Base-by-base conservation (phyloP, 306 rosid species). In the Hylodesmum podocarpum region DNA sequence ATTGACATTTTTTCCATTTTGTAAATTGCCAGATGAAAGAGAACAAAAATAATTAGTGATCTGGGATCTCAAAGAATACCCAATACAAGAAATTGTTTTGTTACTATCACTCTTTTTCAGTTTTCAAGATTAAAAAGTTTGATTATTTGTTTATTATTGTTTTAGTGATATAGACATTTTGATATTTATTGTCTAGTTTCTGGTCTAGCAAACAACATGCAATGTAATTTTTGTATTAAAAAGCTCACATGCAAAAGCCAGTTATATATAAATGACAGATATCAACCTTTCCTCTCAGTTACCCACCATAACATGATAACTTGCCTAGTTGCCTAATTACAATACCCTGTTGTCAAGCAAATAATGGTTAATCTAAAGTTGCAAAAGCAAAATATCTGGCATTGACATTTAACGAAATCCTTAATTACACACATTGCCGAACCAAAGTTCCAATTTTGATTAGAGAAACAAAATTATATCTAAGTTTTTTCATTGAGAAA, bases 1-100 rank as follows among this genome's bases (percentile, higher is more conserved):
- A 55, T 64, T 28, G 19, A 43, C 71, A 84, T 79, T 73, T 76
- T 68, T 77, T 6, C 21, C 59, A 59, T 73, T n/a, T 21, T 77
- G 49, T 75, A 55, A 83, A 63, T 55, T 58, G 55, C 25, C 2
- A 44, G 72, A 73, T 83, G 81, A 82, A 34, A 8, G 2, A 14
- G 18, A 27, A 2, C 1, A 16, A 8, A 16, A 47, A 3, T n/a
- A n/a, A n/a, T n/a, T n/a, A 14, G 8, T 27, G 58, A 10, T 5
- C 10, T 70, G 62, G 46, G 46, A 33, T 31, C 19, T 72, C 24
- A 36, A 24, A 22, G 15, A 44, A 3, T 33, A 10, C 34, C 19
- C 22, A 33, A 31, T 19, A 49, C 13, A 40, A 31, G 64, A 50
- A 16, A 5, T 41, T 44, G 55, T 27, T 46, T 68, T 68, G 3